Base-by-base conservation (phyloP, 2,329 filamentous ascomycete species). In the Fusarium subglutinans region DNA sequence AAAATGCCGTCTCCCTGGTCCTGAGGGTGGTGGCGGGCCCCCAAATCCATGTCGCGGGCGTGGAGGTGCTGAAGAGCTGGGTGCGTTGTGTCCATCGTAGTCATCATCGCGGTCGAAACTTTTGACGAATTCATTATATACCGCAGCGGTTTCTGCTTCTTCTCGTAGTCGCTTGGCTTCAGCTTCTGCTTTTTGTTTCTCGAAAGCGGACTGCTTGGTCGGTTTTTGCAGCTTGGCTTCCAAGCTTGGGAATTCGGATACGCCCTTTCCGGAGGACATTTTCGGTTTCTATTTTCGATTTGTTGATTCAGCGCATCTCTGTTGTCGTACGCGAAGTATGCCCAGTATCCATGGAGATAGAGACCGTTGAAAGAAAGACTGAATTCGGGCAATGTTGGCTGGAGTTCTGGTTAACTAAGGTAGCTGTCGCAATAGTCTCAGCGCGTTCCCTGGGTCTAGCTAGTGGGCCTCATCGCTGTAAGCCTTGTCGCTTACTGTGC, bases 141-240 rank as follows among this genome's bases (percentile, higher is more conserved):
- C 94, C 30, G 94, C 94, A 28, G 93, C 94, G 12, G 94, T 97
- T 83, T 98, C 95, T 75, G 92, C 94, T 78, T 92, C 93, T 82
- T 97, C 95, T 75, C 94, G 90, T 76, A 90, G 88, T 67, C 93
- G 91, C 84, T 98, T 98, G 30, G 94, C 94, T 85, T 97, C 94
- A 64, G 93, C 94, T 81, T 97, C 94, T 68, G 94, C 94, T 82
- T 93, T 94, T 81, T 97, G 93, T 77, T 92, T 92, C 84, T 98
- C 95, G 81, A 97, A 98, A 33, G 93, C 88, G 26, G 94, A 97
- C 80, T 96, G 94, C 83, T 95, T 96, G 70, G 91, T 88, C 1
- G 94, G 91, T 55, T 94, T 94, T 63, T 92, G 90, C 57, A 96
- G 90, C 83, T 97, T 97, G 58, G 91, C 89, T 64, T 92, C 90